Base-by-base conservation (phyloP, 2,329 filamentous ascomycete species). In the Xylariaceae sp. region DNA sequence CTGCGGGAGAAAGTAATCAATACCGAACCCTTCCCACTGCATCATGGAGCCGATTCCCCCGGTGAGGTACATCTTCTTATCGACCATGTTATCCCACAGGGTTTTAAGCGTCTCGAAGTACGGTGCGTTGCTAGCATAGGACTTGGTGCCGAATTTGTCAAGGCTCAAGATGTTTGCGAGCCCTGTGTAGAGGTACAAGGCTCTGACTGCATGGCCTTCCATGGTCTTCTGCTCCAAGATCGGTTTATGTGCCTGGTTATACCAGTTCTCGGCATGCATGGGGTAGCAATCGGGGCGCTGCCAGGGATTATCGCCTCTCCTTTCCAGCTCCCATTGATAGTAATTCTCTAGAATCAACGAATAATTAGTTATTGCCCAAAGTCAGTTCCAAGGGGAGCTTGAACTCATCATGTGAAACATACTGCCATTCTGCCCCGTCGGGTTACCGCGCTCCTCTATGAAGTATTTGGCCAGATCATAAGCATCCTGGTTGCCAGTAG, bases 1-100 rank as follows among this genome's bases (percentile, higher is more conserved):
- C 34, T 80, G 76, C 1, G 77, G 78, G 5, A 83, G 64, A 57
- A 79, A 79, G 55, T 81, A 80, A 49, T 79, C 72, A 33, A 73
- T 67, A 0, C 77, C 78, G 55, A 83, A 82, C 3, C 80, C 77
- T 59, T 83, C 74, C 74, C 75, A 80, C 56, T 81, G 75, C 52
- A 73, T 68, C 33, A 79, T 70, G 1, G 69, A 73, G 1, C 80
- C 80, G 40, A 83, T 75, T 1, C 79, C 79, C 1, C 80, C 80
- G 0, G 80, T 84, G 14, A 81, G 56, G 46, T 80, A 84, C 74
- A 83, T 79, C 56, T 82, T 83, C 45, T 71, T 71, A 33, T 77
- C 67, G 0, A 79, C 71, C 76, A 82, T 82, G 50, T 82, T 80
- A 23, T 70, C 58, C 80, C 79, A 84, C 4, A 83, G 62, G 6